These are phyloP conservation scores for Miscanthus lutarioriparius DNA, from an alignment of 176 grass and related monocot genomes.

Conservation along the genomic window DNA sequence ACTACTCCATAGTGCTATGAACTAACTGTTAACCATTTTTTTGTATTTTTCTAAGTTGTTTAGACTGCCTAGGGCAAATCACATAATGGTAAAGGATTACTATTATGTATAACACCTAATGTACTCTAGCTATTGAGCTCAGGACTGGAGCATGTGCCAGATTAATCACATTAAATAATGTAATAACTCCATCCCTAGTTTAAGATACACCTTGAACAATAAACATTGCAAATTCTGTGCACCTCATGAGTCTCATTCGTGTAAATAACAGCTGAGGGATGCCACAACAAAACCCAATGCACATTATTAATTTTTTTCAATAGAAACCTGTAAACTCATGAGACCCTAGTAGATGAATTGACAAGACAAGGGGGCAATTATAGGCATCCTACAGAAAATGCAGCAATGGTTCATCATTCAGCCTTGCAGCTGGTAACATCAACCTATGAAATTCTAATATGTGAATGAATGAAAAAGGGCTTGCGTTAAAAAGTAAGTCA, in stretches of 20 bases:
- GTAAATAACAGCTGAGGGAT: neutral
- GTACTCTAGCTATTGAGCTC: neutral
- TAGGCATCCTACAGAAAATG: neutral
- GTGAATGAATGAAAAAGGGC: neutral
- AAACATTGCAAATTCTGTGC: neutral
- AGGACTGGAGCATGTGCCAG: too few relatives aligned
- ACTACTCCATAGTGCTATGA: neutral
- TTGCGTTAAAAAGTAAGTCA: neutral
- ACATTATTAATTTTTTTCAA: neutral
- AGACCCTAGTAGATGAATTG: neutral
- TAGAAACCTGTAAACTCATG: neutral
- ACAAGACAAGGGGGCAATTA: neutral
- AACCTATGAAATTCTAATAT: neutral
- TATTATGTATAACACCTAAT: neutral
- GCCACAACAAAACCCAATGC: neutral
- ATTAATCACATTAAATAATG: neutral
- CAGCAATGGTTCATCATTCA: neutral
- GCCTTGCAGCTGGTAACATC: constrained; percentile 7
- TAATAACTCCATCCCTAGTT: neutral
- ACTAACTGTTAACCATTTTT: neutral
- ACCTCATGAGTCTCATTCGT: neutral
- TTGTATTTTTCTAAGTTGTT: constrained; percentile 3
- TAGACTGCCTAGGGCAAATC: neutral
- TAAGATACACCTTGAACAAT: neutral
- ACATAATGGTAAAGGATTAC: neutral